Base-by-base conservation (phyloP, 2,329 filamentous ascomycete species). In the Davidsoniella eucalypti region DNA sequence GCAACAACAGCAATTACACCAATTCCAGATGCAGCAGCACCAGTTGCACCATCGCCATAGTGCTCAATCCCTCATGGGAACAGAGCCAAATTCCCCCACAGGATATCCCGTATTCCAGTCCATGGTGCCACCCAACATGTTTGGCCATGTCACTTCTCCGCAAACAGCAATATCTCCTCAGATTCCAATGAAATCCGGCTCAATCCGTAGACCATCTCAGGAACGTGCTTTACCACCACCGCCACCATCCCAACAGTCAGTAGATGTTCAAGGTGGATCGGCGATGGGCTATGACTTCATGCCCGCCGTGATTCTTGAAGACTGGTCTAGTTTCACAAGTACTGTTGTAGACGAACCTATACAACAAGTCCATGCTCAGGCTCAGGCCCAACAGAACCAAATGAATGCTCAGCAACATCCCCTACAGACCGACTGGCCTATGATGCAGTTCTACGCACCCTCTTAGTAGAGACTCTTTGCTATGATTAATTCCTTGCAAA, bases 261-360 rank as follows among this genome's bases (percentile, higher is more conserved):
- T 9, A 33, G 29, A 33, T 33, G 29, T 23, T 14, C 18, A 38
- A 4, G 26, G 37, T 3, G 12, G 23, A 9, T 16, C 42, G 5
- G 61, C 65, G 56, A 68, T 69, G 65, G 66, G 68, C 42, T 69
- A 68, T 56, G 66, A 69, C 48, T 69, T 65, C 54, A 64, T 66
- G 26, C 60, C 65, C 2, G 59, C 60, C 2, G 60, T 65, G 29
- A 59, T 64, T 8, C 67, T 68, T 42, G 63, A 67, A 2, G 65
- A 67, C 52, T 69, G 67, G 67, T 65, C 66, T 50, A 64, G 59
- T 50, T 60, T 68, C 26, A 56, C 61, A 21, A 61, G 62, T 18
- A 57, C 62, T 18, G 59, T 65, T 17, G 57, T 65, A 17, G 61
- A 64, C 42, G 63, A 65, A 17, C 37, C 50, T 18, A 51, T 55